Evolutionary conservation across 257 asterid species (phyloP).

Genomic region (Lycium barbarum): DNA sequence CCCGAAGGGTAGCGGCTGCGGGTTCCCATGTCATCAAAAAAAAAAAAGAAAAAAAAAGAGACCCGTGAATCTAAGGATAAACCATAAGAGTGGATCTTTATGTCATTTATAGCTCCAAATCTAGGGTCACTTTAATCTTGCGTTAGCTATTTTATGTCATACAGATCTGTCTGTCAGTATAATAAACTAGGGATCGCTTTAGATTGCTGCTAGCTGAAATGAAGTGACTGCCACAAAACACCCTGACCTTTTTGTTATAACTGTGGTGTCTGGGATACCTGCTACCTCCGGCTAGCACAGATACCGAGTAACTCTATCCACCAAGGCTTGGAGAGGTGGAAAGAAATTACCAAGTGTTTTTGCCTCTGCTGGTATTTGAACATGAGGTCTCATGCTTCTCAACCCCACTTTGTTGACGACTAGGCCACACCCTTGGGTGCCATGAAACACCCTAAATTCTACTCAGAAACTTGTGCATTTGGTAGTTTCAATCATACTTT

Average conservation of each 20-base stretch:
- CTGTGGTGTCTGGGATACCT: neutral
- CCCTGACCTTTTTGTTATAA: neutral
- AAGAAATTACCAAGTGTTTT: neutral
- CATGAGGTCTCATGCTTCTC: neutral
- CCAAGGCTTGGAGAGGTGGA: neutral
- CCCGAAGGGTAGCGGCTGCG: too few relatives aligned
- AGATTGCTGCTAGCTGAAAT: constrained; percentile 22
- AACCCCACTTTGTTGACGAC: neutral
- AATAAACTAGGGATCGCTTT: neutral
- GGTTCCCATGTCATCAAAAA: too few relatives aligned
- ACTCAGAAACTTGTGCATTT: neutral
- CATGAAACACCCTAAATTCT: neutral
- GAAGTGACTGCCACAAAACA: neutral
- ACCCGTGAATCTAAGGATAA: neutral
- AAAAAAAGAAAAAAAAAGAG: too few relatives aligned
- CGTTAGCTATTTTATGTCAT: neutral
- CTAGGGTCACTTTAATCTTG: neutral
- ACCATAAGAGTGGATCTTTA: neutral
- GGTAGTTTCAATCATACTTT: neutral
- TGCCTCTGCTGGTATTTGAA: neutral
- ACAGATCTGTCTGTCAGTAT: constrained; percentile 7
- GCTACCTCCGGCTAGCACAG: neutral
- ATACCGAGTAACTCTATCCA: neutral
- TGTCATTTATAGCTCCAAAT: constrained; percentile 24
- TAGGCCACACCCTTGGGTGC: neutral